phyloP scores from a whole-genome alignment of 129 eudicot genomes.

The Flaveria sonorensis region DNA sequence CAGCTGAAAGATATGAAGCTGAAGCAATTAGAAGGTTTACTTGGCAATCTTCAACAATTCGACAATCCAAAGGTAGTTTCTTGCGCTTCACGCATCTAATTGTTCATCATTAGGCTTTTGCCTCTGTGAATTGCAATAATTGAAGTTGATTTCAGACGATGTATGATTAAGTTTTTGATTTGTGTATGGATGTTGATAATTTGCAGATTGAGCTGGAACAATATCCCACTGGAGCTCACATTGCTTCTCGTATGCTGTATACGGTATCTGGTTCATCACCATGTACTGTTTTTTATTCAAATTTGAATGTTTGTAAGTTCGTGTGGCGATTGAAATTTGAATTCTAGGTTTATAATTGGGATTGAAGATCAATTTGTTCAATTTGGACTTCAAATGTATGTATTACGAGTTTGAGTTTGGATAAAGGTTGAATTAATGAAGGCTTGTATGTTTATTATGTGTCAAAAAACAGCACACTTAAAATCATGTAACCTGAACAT shows the following conservation, averaged over 20 bases:
- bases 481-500: background rate
- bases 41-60: slow-evolving; percentile 85
- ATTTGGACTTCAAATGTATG: background rate
- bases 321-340: background rate
- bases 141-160: background rate
- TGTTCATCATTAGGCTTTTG: background rate
- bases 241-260: slow-evolving; percentile 94
- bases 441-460: too few species aligned
- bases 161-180: background rate
- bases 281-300: background rate
- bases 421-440: too few species aligned
- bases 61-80: slow-evolving; percentile 60
- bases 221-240: slow-evolving; percentile 93
- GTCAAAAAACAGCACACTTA: too few species aligned
- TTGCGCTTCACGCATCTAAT: background rate
- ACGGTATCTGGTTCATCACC: slow-evolving; percentile 47
- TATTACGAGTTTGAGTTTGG: too few species aligned
- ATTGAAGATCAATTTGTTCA: background rate
- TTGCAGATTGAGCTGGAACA: slow-evolving; percentile 89
- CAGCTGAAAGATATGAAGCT: slow-evolving; percentile 67
- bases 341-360: slow-evolving; percentile 21
- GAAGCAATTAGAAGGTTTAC: slow-evolving; percentile 81
- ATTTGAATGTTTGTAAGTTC: background rate
- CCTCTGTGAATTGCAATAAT: background rate
- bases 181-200: background rate